These are phyloP conservation scores for Scheffersomyces amazonensis DNA, from an alignment of 805 yeast species.

Conservation along the genomic window DNA sequence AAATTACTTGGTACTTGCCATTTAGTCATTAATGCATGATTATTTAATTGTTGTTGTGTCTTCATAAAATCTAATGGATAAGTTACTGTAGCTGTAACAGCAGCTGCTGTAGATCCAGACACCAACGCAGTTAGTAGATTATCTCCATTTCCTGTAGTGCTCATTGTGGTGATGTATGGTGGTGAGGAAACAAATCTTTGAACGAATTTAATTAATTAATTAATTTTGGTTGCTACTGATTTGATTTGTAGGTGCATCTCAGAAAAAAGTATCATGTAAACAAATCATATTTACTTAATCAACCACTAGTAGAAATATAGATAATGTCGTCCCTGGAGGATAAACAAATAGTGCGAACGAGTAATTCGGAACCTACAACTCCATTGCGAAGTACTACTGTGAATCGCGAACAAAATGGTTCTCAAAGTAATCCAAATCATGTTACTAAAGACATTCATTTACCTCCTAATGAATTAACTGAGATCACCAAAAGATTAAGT, in stretches of 20 bases:
- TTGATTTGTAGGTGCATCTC: not conserved
- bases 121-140: conserved; percentile 56
- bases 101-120: conserved; percentile 62
- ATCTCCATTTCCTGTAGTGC: conserved; percentile 10
- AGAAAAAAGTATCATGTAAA: not conserved
- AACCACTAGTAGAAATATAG: too few relatives aligned
- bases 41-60: conserved; percentile 58
- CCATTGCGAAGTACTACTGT: conserved; percentile 8
- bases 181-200: too few relatives aligned
- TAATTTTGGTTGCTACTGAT: not conserved
- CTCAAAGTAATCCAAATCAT: not conserved
- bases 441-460: conserved; percentile 3
- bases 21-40: conserved; percentile 28
- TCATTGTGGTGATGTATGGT: too few relatives aligned
- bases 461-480: conserved; percentile 9
- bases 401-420: not conserved
- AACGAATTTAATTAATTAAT: too few relatives aligned
- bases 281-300: not conserved
- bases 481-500: conserved; percentile 6
- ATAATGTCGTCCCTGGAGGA: not conserved
- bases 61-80: conserved; percentile 73
- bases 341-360: conserved; percentile 3
- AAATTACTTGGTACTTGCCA: conserved; percentile 31
- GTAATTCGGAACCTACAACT: conserved; percentile 17
- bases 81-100: conserved; percentile 58